Percentiles rank a stretch among this genome's conserved stretches.
Conservation (phyloP, 768 basidiomycete species). For the Auriscalpium orientale region DNA sequence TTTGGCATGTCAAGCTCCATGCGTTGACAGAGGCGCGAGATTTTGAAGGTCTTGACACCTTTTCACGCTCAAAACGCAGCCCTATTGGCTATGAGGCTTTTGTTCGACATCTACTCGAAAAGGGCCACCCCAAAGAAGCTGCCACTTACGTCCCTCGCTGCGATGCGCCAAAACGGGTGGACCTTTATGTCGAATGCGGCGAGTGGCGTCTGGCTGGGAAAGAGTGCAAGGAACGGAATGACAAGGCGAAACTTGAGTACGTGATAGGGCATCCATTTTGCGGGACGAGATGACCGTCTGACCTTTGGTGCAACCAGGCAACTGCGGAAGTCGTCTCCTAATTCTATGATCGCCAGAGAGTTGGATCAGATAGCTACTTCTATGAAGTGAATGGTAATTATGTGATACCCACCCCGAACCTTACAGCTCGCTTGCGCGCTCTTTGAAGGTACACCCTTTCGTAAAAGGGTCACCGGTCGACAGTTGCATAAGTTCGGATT, state of each 20-base stretch:
- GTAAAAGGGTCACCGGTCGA: too few species aligned
- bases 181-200: constrained; percentile 83
- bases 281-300: constrained; percentile 3
- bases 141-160: constrained; percentile 73
- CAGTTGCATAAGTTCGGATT: too few species aligned
- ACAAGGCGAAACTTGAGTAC: constrained; percentile 80
- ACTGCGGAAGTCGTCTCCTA: constrained; percentile 67
- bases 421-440: neutral
- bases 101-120: constrained; percentile 68
- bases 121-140: constrained; percentile 73
- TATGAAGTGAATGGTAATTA: constrained; percentile 47
- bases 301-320: constrained; percentile 38
- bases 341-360: constrained; percentile 73
- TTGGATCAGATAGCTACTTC: constrained; percentile 54
- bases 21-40: constrained; percentile 73
- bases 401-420: neutral
- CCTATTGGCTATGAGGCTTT: constrained; percentile 96
- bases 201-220: constrained; percentile 86
- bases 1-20: constrained; percentile 89
- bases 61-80: constrained; percentile 81
- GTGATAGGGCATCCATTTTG: constrained; percentile 19
- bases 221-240: constrained; percentile 84
- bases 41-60: constrained; percentile 80
- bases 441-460: too few species aligned
- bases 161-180: constrained; percentile 73